phyloP scores from a whole-genome alignment of 768 basidiomycete species.

The Lactarius hengduanensis region DNA sequence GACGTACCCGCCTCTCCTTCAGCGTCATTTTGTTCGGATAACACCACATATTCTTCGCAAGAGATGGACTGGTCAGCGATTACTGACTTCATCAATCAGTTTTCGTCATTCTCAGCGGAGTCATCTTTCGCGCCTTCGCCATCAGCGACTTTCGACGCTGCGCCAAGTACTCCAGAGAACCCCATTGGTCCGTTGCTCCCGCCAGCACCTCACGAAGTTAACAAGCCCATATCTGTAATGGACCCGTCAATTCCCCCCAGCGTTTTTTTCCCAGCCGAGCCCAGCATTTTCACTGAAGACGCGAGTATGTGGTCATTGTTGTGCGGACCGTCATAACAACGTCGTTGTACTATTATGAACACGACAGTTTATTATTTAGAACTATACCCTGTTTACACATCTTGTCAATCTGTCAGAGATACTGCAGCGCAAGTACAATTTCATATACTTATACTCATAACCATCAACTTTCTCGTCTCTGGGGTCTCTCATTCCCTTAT shows the following conservation, averaged over 20 bases:
- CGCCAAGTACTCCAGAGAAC: background rate
- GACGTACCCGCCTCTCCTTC: background rate
- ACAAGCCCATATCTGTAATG: background rate
- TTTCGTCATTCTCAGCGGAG: background rate
- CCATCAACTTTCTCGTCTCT: background rate
- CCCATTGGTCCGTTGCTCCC: background rate
- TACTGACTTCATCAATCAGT: background rate
- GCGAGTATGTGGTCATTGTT: background rate
- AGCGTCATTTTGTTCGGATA: background rate
- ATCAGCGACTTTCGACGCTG: background rate
- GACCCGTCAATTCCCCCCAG: slow-evolving; percentile 14
- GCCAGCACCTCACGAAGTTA: too few relatives aligned
- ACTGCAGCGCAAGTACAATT: too few relatives aligned
- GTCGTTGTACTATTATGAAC: background rate
- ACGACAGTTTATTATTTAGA: too few relatives aligned
- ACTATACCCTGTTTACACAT: background rate
- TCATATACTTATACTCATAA: background rate
- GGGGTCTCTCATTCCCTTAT: background rate
- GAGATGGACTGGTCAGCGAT: background rate
- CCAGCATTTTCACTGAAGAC: background rate
- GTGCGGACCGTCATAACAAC: background rate
- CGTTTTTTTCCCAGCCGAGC: background rate
- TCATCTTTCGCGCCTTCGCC: background rate
- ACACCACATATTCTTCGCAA: background rate
- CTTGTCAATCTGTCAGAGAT: background rate